Evolutionary conservation across 73 alveolate species (phyloP).

Genomic region (Loxodes magnus): DNA sequence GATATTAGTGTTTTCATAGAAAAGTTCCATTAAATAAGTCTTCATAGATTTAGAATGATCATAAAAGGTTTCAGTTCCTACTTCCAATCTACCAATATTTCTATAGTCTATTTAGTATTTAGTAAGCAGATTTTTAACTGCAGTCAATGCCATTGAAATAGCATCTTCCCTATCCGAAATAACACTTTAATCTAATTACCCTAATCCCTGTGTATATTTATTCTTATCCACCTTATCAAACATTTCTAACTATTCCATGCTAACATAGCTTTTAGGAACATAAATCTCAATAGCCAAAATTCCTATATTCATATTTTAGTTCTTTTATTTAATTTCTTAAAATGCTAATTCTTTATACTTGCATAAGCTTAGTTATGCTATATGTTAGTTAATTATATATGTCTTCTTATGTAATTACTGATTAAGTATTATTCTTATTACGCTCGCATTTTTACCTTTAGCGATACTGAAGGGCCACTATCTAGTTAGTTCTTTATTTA

Average conservation of each 20-base stretch:
- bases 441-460: too few species aligned
- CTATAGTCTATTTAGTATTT: conserved; percentile 69
- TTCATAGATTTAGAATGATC: conserved; percentile 94
- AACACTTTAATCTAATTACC: conserved; percentile 82
- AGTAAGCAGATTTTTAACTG: conserved; percentile 64
- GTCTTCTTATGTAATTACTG: too few species aligned
- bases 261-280: conserved; percentile 89
- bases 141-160: conserved; percentile 87
- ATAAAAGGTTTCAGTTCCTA: conserved; percentile 95
- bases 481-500: too few species aligned
- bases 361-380: too few species aligned
- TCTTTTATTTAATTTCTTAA: too few species aligned
- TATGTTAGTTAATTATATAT: too few species aligned
- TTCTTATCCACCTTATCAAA: conserved; percentile 82
- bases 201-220: conserved; percentile 94
- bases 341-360: too few species aligned
- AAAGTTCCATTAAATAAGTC: conserved; percentile 88
- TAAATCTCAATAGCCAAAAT: conserved; percentile 80
- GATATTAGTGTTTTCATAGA: conserved; percentile 66
- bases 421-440: too few species aligned
- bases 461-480: too few species aligned
- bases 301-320: conserved; percentile 83
- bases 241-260: conserved; percentile 80
- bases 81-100: conserved; percentile 91
- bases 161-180: conserved; percentile 93